Evolutionary conservation across 2,329 filamentous ascomycete genomes (phyloP).

Genomic region (Arthroderma uncinatum): DNA sequence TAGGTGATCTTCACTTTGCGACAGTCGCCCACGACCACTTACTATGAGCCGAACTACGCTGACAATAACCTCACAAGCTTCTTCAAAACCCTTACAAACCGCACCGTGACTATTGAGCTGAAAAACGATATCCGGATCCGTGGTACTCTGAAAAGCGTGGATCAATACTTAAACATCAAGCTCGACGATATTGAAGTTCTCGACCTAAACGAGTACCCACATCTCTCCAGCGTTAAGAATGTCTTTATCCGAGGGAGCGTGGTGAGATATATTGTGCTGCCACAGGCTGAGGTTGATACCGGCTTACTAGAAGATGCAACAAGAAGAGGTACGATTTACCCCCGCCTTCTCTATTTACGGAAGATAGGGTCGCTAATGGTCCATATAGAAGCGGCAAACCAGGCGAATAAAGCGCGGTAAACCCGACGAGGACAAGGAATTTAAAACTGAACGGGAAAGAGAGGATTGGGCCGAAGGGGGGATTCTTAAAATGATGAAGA

Average conservation of each 20-base stretch:
- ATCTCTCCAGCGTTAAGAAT: slow-evolving; percentile 83
- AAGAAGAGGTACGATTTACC: slow-evolving; percentile 53
- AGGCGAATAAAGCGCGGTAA: slow-evolving; percentile 40
- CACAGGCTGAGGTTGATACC: slow-evolving; percentile 70
- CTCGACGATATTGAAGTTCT: slow-evolving; percentile 88
- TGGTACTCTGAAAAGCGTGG: slow-evolving; percentile 89
- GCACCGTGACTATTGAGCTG: slow-evolving; percentile 94
- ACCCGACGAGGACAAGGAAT: background rate
- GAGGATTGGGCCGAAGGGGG: background rate
- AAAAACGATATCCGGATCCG: slow-evolving; percentile 98
- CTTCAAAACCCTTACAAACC: slow-evolving; percentile 97
- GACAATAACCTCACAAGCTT: slow-evolving; percentile 49
- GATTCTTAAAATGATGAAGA: background rate
- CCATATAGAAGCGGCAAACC: slow-evolving; percentile 39
- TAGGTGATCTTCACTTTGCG: background rate
- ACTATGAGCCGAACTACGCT: background rate
- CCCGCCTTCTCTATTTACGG: too few species aligned
- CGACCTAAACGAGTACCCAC: slow-evolving; percentile 88
- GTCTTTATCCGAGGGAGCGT: slow-evolving; percentile 92
- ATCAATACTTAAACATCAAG: slow-evolving; percentile 99
- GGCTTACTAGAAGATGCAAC: slow-evolving; percentile 84
- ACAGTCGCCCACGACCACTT: background rate
- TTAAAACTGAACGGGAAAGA: background rate
- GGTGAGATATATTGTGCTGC: slow-evolving; percentile 83
- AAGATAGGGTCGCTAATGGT: slow-evolving; percentile 14